A percentile compares a stretch with the other conserved stretches of the same genome.
These are phyloP conservation scores for Stentor coeruleus DNA, from an alignment of 73 alveolate genomes.

Conservation along the genomic window DNA sequence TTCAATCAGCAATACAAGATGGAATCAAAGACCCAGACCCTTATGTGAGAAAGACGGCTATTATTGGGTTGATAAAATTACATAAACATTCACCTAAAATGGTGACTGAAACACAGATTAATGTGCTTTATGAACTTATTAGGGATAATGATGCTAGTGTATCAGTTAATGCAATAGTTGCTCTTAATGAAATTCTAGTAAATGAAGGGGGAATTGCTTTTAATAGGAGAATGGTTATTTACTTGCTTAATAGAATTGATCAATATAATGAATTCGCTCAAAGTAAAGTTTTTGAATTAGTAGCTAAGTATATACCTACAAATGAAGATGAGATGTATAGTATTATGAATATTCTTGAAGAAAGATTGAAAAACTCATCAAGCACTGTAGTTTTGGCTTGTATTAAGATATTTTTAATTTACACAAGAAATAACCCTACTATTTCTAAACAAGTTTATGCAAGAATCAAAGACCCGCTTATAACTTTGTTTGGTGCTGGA, in stretches of 20 bases:
- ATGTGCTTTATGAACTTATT: conserved; percentile 79
- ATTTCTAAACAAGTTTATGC: conserved; percentile 81
- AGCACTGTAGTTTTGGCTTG: conserved; percentile 94
- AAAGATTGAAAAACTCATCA: conserved; percentile 88
- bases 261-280: conserved; percentile 98
- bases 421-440: conserved; percentile 82
- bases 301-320: conserved; percentile 80
- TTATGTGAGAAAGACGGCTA: conserved; percentile 97
- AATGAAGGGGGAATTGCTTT: conserved; percentile 95
- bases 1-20: conserved; percentile 83
- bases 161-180: conserved; percentile 84
- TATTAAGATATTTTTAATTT: conserved; percentile 90
- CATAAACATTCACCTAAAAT: neutral
- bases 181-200: conserved; percentile 89
- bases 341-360: conserved; percentile 97
- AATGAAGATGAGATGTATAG: conserved; percentile 92
- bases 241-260: conserved; percentile 68
- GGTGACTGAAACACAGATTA: conserved; percentile 60
- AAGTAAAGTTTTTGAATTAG: conserved; percentile 77
- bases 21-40: conserved; percentile 95
- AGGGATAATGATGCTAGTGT: conserved; percentile 94
- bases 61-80: conserved; percentile 85
- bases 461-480: conserved; percentile 92
- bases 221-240: conserved; percentile 71
- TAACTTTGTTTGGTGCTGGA: conserved; percentile 88